Conservation (phyloP, 2,329 filamentous ascomycete genomes). For the Neoarthrinium moseri region DNA sequence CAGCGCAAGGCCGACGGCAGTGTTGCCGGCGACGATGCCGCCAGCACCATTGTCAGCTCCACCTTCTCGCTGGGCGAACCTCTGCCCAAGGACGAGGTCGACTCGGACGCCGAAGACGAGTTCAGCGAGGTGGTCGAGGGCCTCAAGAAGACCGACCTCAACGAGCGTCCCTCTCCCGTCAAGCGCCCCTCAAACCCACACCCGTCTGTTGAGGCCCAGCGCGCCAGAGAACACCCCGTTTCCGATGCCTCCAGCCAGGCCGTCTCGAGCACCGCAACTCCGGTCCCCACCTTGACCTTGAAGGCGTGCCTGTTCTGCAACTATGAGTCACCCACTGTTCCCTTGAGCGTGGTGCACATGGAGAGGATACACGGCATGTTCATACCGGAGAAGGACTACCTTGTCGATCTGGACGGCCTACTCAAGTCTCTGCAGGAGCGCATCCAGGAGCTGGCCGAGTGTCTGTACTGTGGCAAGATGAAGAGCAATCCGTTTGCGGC, state of each 20-base stretch:
- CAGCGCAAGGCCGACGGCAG: slow-evolving; percentile 32
- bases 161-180: slow-evolving; percentile 44
- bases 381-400: slow-evolving; percentile 82
- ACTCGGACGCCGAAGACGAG: slow-evolving; percentile 70
- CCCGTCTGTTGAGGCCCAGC: slow-evolving; percentile 35
- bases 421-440: slow-evolving; percentile 76
- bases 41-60: slow-evolving; percentile 82
- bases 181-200: slow-evolving; percentile 54
- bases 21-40: slow-evolving; percentile 66
- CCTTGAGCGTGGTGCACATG: slow-evolving; percentile 87
- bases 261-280: slow-evolving; percentile 41
- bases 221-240: slow-evolving; percentile 45
- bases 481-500: slow-evolving; percentile 77
- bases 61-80: slow-evolving; percentile 90
- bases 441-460: slow-evolving; percentile 78
- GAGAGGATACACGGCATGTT: slow-evolving; percentile 92
- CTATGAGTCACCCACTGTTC: slow-evolving; percentile 71
- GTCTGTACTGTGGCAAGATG: slow-evolving; percentile 82
- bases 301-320: slow-evolving; percentile 87
- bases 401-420: slow-evolving; percentile 80
- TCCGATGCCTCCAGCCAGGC: slow-evolving; percentile 35
- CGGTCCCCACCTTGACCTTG: slow-evolving; percentile 42
- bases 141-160: slow-evolving; percentile 62
- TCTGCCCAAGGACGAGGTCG: slow-evolving; percentile 52
- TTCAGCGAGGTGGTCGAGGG: slow-evolving; percentile 76